Base-by-base conservation (phyloP, 805 yeast genomes). In the Spathaspora gorwiae region DNA sequence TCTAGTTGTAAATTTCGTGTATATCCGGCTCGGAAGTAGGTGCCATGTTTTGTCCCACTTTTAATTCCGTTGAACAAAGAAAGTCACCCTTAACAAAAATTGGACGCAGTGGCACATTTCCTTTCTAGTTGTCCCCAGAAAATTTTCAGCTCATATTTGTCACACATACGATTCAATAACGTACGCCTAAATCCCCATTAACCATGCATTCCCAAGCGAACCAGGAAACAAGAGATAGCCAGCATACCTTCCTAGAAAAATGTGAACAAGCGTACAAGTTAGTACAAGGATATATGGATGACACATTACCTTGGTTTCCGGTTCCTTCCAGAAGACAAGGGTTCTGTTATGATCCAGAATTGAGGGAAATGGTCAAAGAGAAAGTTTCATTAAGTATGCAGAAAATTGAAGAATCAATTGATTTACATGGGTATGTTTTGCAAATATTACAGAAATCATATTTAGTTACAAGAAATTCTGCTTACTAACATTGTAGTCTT, bases 241-340 rank as follows among this genome's bases (percentile, higher is more conserved):
- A 44, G 41, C 45, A 44, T 29, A 41, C 32, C 13, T 55, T 58
- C 41, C 42, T 54, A 13, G 36, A 37, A 15, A 44, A 54, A 15
- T 70, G 75, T 52, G 53, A 56, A 37, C 66, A 65, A 37, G 61
- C 73, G 6, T 60, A 62, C 45, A 50, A 53, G 10, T 52, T 70
- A 40, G 69, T 70, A 6, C 53, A 59, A 19, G 60, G 54, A 2
- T 68, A 59, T 44, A 51, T 67, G 35, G 45, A 54, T 38, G 72
- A 66, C 42, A 42, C 57, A 1, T 52, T 68, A 33, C 60, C 68
- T 3, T 51, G 57, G 58, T 57, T 59, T 11, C 50, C 47, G n/a
- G 54, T 59, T 13, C 56, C 59, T 6, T 34, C 24, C 2, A 46
- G 50, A 19, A 45, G 49, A 11, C 43, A 52, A 2, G 57, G 46